Base-by-base conservation (phyloP, 148 eudicot genomes). In the Diospyros kaki region DNA sequence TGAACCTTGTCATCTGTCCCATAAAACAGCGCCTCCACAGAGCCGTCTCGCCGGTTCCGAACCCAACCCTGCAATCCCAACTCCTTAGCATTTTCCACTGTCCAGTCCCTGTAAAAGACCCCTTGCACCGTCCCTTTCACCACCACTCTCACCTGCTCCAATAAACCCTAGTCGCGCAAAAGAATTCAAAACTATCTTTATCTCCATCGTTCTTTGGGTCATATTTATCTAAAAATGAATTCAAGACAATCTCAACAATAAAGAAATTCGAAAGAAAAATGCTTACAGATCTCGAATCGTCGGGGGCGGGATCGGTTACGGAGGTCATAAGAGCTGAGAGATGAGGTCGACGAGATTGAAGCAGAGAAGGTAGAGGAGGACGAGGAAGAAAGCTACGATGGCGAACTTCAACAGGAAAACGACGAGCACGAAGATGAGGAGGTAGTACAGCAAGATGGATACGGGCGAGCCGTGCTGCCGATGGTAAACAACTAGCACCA, bases 61-160 rank as follows among this genome's bases (percentile, higher is more conserved):
- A 95, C 96, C 96, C 99, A 92, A 17, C 97, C 98, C 69, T 87
- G 86, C 59, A 94, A 76, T 4, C 90, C 93, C 80, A 94, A 81
- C 55, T 94, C 85, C 9, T 66, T 86, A 7, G 98, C 97, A 77
- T 94, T 94, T 6, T 92, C 87, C 39, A 90, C 78, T 0, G 97
- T 90, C 97, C 98, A 92, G 64, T 90, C 75, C 67, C 98, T 81
- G 66, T 89, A 94, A 63, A 90, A 90, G 65, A 94, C 98, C 40
- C 98, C 98, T 71, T 92, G 98, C 67, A 92, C 98, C 81, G 89
- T 81, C 68, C 99, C 96, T 83, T 95, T 95, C 52, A 94, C 84
- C 83, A 83, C 86, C 80, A 88, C 93, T 79, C 85, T 90, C 73
- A 89, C 89, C 98, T 90, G 85, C 76, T 17, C 48, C 64, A 38